Evolutionary conservation across 2,329 filamentous ascomycete genomes (phyloP), one percentile per base, ranked within the genome.

Genomic region (Gliomastix tumulicola): DNA sequence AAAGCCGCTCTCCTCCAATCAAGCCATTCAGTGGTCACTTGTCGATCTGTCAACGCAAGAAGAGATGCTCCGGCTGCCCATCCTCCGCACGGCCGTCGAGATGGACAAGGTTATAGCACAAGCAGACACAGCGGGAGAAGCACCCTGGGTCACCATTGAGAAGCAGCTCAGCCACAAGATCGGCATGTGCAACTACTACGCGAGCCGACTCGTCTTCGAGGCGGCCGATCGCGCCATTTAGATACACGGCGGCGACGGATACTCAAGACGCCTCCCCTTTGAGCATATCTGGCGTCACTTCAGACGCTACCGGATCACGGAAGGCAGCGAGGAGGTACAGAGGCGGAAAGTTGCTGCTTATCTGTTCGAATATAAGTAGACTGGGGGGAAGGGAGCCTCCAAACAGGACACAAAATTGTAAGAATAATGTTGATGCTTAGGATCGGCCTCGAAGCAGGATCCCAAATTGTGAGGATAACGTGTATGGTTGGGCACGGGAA

Each of bases 201-300:
- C 43, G 13, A 44, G 42, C 21, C 32, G 43, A 9, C 37, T 45
- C 5, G 43, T 36, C 16, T 39, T 35, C 13, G 38, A 45, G 25
- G 32, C 43, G 9, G 43, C 43, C 12, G 43, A 45, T n/a, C 36
- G 38, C 7, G 41, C 43, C 10, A 45, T 45, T 9, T 41, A 45
- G 33, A 28, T 45, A 11, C 43, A 45, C n/a, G 43, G 43, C 7
- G 43, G 43, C 7, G 39, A 45, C 28, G 43, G 43, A 19, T 45
- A 45, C 31, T 41, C 38, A 10, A 36, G 43, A 21, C 41, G 43
- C 34, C 33, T 38, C 20, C 43, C 43, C 3, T 45, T 45, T 11
- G 43, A 45, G 37, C 43, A 45, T 28, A 43, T 45, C 11, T 45
- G 43, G 43, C 25, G 43, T 20, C 43, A 45, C 28, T 45, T 45